Evolutionary conservation across 2,329 filamentous ascomycete genomes (phyloP).

Genomic region (Magnaporthiopsis rhizophila): DNA sequence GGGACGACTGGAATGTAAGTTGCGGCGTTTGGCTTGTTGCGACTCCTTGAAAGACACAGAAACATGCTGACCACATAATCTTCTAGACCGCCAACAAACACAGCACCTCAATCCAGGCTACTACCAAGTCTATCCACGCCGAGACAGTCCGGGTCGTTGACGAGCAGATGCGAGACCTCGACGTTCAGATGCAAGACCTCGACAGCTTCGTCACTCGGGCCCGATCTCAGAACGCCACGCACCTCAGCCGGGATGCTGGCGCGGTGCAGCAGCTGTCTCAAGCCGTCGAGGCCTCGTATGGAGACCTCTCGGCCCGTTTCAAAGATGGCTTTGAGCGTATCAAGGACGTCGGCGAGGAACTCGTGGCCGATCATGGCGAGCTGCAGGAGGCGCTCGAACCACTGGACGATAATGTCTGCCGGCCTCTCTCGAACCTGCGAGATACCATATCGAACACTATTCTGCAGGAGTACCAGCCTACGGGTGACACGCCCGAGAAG

Average conservation of each 20-base stretch:
- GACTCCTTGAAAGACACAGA: not conserved
- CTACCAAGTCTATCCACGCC: slow-evolving; percentile 79
- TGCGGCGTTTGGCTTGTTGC: slow-evolving; percentile 22
- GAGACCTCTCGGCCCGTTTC: slow-evolving; percentile 62
- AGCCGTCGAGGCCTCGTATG: slow-evolving; percentile 66
- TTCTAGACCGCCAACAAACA: slow-evolving; percentile 63
- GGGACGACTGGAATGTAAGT: slow-evolving; percentile 76
- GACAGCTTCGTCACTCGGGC: slow-evolving; percentile 86
- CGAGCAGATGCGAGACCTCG: slow-evolving; percentile 79
- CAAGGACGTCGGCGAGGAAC: slow-evolving; percentile 58
- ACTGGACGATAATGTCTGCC: slow-evolving; percentile 51
- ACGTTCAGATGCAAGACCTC: slow-evolving; percentile 78
- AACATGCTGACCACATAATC: not conserved
- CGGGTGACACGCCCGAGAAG: slow-evolving; percentile 80
- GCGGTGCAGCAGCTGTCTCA: slow-evolving; percentile 58
- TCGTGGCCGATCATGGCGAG: slow-evolving; percentile 50
- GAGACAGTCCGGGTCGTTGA: slow-evolving; percentile 87
- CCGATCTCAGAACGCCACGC: slow-evolving; percentile 67
- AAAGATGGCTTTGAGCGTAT: slow-evolving; percentile 60
- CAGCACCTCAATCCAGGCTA: slow-evolving; percentile 74
- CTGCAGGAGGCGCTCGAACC: slow-evolving; percentile 55
- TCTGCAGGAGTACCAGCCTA: slow-evolving; percentile 74
- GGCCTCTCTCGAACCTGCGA: slow-evolving; percentile 64
- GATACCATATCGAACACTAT: slow-evolving; percentile 55
- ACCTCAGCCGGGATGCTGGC: slow-evolving; percentile 62